These are phyloP conservation scores for Diaporthe nobilis DNA, from an alignment of 2,329 filamentous ascomycete genomes.

Conservation along the genomic window DNA sequence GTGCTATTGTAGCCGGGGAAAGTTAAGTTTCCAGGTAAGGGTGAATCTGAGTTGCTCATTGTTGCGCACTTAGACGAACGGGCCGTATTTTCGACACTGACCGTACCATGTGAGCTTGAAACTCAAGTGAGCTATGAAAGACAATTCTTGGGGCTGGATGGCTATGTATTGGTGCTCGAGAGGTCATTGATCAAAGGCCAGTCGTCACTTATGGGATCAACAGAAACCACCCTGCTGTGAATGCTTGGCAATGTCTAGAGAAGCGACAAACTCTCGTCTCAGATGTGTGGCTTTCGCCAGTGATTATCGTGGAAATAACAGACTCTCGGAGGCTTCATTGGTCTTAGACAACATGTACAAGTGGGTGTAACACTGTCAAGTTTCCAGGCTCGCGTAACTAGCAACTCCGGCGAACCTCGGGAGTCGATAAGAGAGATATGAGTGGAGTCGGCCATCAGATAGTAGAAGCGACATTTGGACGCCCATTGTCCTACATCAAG, in stretches of 20 bases:
- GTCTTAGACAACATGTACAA: background rate
- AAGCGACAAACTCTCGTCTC: background rate
- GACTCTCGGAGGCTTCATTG: background rate
- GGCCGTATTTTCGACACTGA: background rate
- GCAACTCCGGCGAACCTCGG: background rate
- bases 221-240: background rate
- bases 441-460: background rate
- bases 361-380: background rate
- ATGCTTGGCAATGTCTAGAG: background rate
- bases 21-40: background rate
- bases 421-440: background rate
- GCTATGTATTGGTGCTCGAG: too few species aligned
- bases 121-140: too few species aligned
- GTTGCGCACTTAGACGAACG: background rate
- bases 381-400: background rate
- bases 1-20: conserved; percentile 25
- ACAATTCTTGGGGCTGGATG: background rate
- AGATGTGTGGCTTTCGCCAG: background rate
- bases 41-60: conserved; percentile 10
- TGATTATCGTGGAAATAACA: background rate
- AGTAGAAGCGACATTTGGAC: conserved; percentile 3
- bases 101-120: background rate
- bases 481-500: conserved; percentile 6
- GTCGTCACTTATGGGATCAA: background rate
- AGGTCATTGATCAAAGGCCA: background rate